Evolutionary conservation across 2,329 filamentous ascomycete genomes (phyloP), one percentile per base, ranked within the genome.

Genomic region (Pseudocercospora fuligena): DNA sequence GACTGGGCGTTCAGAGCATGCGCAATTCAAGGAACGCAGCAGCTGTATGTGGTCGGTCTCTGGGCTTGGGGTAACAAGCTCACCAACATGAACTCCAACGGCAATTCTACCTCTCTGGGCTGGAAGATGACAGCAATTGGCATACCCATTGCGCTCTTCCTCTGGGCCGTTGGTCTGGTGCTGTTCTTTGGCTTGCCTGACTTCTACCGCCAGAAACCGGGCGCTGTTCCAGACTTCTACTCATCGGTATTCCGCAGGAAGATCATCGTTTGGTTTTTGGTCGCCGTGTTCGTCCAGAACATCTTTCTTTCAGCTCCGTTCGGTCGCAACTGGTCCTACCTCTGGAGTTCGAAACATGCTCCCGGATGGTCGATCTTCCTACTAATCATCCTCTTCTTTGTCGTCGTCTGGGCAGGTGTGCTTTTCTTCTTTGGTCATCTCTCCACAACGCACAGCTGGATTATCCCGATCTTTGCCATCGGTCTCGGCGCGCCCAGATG

Each of bases 1-100:
- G 82, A 86, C 40, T 90, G 88, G 88, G 87, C 88, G n/a, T 89
- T 87, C 78, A 84, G 89, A 64, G 89, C 89, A 16, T 88, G 88
- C 72, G 76, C 87, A 12, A 89, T 91, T 60, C 87, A 90, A 75
- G 89, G 89, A 49, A 88, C 87, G 6, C 88, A 90, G 73, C 88
- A 90, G 73, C 80, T 88, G 68, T 91, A 90, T 75, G 83, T 89
- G 60, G 84, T 88, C 25, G 85, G 83, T 6, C 81, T 91, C 12
- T 91, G 88, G 88, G 90, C 87, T 74, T 90, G 89, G 89, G 89
- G 88, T 31, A 83, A 83, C 7, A 81, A 84, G 66, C 80, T 89
- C 54, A 83, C 84, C 14, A 80, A 79, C 61, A 75, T 80, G 1
- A 81, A 80, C 11, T 74, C 80, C 21, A 79, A 78, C 23, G 84